Conservation (phyloP, 495 filamentous ascomycete genomes). For the Penicillium paxilli region DNA sequence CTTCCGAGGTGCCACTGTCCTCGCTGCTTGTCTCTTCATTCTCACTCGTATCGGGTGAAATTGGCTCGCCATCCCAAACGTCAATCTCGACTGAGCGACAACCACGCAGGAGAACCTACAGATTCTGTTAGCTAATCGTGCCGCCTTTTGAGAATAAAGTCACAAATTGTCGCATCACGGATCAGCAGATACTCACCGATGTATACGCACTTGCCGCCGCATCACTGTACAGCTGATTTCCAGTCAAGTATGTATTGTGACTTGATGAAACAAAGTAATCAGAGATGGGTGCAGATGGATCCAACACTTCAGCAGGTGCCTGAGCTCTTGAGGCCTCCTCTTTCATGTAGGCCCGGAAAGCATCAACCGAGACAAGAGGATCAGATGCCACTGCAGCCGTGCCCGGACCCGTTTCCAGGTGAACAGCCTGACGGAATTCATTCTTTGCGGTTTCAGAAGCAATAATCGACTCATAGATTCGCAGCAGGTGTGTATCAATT, state of each 20-base stretch:
- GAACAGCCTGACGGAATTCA: conserved; percentile 27
- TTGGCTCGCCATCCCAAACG: conserved; percentile 82
- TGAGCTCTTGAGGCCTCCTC: conserved; percentile 50
- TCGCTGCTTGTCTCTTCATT: conserved; percentile 23
- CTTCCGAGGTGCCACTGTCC: conserved; percentile 27
- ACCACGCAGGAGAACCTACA: conserved; percentile 68
- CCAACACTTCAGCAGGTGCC: conserved; percentile 34
- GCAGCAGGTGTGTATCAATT: conserved; percentile 29
- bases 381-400: conserved; percentile 5
- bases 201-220: conserved; percentile 81
- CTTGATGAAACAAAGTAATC: conserved; percentile 91
- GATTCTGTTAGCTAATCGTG: no score
- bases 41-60: conserved; percentile 22
- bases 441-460: conserved; percentile 5
- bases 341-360: conserved; percentile 62
- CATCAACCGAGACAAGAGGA: conserved; percentile 40
- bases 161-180: background rate
- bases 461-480: conserved; percentile 32
- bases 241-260: conserved; percentile 93
- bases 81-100: conserved; percentile 95
- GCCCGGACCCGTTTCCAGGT: conserved; percentile 15
- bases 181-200: conserved; percentile 55
- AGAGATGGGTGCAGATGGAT: conserved; percentile 67
- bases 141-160: no score
- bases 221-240: conserved; percentile 86